Conservation (phyloP, 257 asterid species). For the Cruciata laevipes region DNA sequence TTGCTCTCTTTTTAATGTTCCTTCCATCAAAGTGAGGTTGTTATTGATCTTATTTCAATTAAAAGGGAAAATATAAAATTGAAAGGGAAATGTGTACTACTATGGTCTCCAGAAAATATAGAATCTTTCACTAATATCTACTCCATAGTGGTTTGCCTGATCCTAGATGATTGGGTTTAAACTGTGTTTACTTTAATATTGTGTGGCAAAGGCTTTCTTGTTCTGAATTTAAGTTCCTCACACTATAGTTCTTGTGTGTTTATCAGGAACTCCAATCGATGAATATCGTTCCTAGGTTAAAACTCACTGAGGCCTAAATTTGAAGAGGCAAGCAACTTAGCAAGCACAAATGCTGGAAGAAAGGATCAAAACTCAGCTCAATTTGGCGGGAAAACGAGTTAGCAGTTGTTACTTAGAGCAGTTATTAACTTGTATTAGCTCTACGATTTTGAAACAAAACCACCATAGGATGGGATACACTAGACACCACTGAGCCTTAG, state of each 20-base stretch:
- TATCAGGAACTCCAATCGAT: slow-evolving; percentile 42
- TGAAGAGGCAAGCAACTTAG: neutral
- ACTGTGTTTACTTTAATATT: neutral
- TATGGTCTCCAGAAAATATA: no score
- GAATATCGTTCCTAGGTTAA: slow-evolving; percentile 39
- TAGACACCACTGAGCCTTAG: no score
- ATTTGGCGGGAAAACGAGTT: neutral
- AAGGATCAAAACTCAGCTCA: neutral
- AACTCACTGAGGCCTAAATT: slow-evolving; percentile 26
- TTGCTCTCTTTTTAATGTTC: neutral
- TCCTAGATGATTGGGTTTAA: neutral
- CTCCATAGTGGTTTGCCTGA: neutral
- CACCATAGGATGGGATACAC: no score
- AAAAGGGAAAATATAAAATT: no score
- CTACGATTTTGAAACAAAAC: no score
- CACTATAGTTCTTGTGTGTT: neutral
- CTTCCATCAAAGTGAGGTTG: neutral
- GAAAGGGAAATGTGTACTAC: no score
- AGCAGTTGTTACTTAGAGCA: neutral
- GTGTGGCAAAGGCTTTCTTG: neutral
- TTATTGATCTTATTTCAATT: neutral
- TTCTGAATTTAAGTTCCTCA: neutral
- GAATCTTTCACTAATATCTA: no score
- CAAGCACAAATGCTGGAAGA: neutral
- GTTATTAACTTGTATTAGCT: no score